These are phyloP conservation scores for Megacollybia platyphylla DNA, from an alignment of 1,284 basidiomycete genomes.

Conservation along the genomic window DNA sequence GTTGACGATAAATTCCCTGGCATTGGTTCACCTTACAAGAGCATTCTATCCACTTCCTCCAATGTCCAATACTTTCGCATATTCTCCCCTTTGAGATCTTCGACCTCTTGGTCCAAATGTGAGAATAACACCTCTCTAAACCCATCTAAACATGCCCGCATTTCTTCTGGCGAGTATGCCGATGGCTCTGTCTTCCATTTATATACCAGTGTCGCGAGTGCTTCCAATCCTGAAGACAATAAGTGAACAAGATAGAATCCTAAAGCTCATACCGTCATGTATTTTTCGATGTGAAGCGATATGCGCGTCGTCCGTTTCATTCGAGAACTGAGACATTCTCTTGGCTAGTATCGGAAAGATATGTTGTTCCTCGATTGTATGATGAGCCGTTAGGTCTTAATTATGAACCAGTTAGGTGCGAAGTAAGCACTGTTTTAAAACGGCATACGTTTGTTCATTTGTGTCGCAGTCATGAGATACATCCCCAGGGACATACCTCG, in stretches of 20 bases:
- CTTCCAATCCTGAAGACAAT: constrained; percentile 28
- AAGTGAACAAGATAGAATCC: neutral
- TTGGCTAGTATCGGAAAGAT: constrained; percentile 55
- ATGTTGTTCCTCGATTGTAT: constrained; percentile 46
- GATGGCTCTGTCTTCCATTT: constrained; percentile 35
- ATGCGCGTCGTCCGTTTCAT: constrained; percentile 34
- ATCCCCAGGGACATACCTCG: constrained; percentile 27
- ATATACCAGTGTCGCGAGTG: constrained; percentile 31
- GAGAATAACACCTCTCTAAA: constrained; percentile 52
- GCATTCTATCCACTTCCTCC: constrained; percentile 22
- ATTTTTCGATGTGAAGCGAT: constrained; percentile 52
- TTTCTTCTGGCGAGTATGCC: constrained; percentile 41
- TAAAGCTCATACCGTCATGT: constrained; percentile 36
- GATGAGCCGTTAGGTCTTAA: constrained; percentile 50
- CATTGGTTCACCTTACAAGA: too few relatives aligned
- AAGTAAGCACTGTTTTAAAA: neutral
- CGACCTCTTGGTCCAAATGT: constrained; percentile 56
- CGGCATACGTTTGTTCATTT: constrained; percentile 29
- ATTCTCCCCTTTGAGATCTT: constrained; percentile 47
- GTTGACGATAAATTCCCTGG: too few relatives aligned
- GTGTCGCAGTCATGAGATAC: constrained; percentile 30
- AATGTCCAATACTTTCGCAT: constrained; percentile 55
- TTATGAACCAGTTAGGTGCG: neutral
- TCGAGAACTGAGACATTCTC: constrained; percentile 46
- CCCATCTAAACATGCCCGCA: constrained; percentile 45